Evolutionary conservation across 768 basidiomycete species (phyloP).

Genomic region (Fibroporia radiculosa): DNA sequence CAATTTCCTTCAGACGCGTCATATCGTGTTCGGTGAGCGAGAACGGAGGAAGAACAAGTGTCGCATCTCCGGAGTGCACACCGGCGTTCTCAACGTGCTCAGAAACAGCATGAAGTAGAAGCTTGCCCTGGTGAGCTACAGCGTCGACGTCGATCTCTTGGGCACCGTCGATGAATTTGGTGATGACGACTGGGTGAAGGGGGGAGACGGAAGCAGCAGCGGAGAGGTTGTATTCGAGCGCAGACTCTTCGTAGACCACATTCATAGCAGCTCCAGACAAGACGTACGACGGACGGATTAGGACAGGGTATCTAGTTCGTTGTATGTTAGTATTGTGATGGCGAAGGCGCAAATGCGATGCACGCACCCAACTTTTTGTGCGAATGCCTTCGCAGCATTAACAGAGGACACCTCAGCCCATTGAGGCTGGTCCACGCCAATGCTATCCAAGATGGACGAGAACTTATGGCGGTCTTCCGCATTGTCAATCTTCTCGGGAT

Average conservation of each 20-base stretch:
- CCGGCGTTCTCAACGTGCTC: constrained; percentile 99
- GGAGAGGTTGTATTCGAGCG: constrained; percentile 89
- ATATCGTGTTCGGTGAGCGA: constrained; percentile 71
- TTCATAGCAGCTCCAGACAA: constrained; percentile 99
- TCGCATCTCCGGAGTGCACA: constrained; percentile 98
- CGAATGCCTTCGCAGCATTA: constrained; percentile 87
- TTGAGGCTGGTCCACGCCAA: constrained; percentile 94
- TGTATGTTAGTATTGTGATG: background rate
- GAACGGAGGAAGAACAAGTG: constrained; percentile 92
- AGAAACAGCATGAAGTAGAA: constrained; percentile 92
- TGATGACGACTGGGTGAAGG: constrained; percentile 95
- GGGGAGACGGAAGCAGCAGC: constrained; percentile 95
- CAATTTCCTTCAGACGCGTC: constrained; percentile 84
- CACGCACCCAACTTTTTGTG: constrained; percentile 71
- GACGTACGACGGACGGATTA: constrained; percentile 97
- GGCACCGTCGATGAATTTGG: constrained; percentile 97
- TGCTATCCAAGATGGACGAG: constrained; percentile 89
- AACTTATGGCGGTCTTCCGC: constrained; percentile 99
- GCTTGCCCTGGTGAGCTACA: constrained; percentile 86
- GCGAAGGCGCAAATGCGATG: constrained; percentile 4
- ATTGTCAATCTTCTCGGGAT: constrained; percentile 89
- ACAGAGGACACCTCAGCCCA: constrained; percentile 90
- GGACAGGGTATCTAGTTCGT: constrained; percentile 77
- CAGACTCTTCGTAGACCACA: constrained; percentile 88
- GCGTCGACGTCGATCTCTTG: constrained; percentile 99